Conservation (phyloP, 371 early-diverging fungal species). For the Lichtheimia hyalospora region DNA sequence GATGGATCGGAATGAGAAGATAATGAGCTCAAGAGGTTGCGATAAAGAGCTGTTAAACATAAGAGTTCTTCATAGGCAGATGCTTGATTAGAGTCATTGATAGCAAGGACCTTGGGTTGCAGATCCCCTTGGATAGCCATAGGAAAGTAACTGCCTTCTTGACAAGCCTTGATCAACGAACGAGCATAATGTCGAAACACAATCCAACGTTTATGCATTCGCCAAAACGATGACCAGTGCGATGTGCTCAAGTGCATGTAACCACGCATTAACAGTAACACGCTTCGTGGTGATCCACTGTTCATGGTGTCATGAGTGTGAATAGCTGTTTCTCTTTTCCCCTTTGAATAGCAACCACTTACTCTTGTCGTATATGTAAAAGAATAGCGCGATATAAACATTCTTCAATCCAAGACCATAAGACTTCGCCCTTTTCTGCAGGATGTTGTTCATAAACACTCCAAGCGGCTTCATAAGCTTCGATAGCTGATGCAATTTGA, state of each 20-base stretch:
- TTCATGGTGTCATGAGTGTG: no score
- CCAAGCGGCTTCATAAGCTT: conserved; percentile 55
- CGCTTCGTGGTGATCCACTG: conserved; percentile 14
- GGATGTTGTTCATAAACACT: conserved; percentile 41
- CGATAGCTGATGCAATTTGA: conserved; percentile 48
- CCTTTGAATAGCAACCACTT: conserved; percentile 21
- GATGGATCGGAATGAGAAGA: not conserved
- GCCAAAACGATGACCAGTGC: conserved; percentile 47
- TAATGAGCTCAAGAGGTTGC: conserved; percentile 12
- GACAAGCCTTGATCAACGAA: conserved; percentile 20
- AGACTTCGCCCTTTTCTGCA: conserved; percentile 52
- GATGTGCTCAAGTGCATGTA: conserved; percentile 24
- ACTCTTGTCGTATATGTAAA: conserved; percentile 53
- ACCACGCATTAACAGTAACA: conserved; percentile 25
- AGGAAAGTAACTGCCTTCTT: conserved; percentile 33
- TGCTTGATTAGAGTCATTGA: not conserved
- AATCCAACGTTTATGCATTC: conserved; percentile 48
- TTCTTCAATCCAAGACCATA: conserved; percentile 67
- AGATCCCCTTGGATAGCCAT: not conserved
- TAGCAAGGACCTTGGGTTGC: not conserved
- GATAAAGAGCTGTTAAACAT: conserved; percentile 7
- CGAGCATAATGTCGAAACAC: conserved; percentile 47
- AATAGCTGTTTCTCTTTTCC: no score
- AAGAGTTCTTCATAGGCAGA: conserved; percentile 15
- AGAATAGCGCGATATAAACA: conserved; percentile 67